Conservation (phyloP, 352 stramenopile genomes). For the Pythium periplocum region DNA sequence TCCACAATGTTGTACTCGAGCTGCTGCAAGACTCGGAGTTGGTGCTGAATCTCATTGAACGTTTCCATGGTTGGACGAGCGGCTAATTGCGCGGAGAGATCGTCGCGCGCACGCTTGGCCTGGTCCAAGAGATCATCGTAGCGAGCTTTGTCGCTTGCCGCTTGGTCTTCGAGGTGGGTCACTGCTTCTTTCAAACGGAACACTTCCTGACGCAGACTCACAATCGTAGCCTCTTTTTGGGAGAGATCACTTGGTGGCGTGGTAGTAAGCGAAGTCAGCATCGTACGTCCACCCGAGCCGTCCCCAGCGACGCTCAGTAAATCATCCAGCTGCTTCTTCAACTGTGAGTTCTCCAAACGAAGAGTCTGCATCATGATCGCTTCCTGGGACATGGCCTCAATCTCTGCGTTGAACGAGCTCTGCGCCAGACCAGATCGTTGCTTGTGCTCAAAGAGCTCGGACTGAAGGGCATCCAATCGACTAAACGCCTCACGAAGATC, state of each 20-base stretch:
- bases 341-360: slow-evolving; percentile 71
- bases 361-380: slow-evolving; percentile 71
- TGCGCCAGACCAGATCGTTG: slow-evolving; percentile 56
- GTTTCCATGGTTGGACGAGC: slow-evolving; percentile 81
- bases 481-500: slow-evolving; percentile 64
- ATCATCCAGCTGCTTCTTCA: slow-evolving; percentile 85
- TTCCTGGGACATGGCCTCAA: slow-evolving; percentile 87
- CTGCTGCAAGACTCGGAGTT: slow-evolving; percentile 91
- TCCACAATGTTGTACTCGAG: slow-evolving; percentile 87
- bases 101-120: slow-evolving; percentile 19
- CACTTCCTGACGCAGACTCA: slow-evolving; percentile 49
- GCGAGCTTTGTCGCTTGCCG: slow-evolving; percentile 22
- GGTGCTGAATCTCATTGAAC: slow-evolving; percentile 83
- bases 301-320: slow-evolving; percentile 28
- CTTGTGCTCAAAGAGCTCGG: slow-evolving; percentile 89
- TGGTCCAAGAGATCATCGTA: slow-evolving; percentile 29
- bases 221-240: slow-evolving; percentile 50
- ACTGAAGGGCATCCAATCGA: slow-evolving; percentile 86
- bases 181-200: slow-evolving; percentile 49
- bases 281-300: background rate
- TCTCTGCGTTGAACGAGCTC: slow-evolving; percentile 70
- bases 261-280: background rate
- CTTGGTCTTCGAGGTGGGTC: slow-evolving; percentile 15
- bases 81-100: slow-evolving; percentile 33
- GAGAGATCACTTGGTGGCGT: slow-evolving; percentile 23